Base-by-base conservation (phyloP, 2,329 filamentous ascomycete species). In the Pseudopyrenochaeta lycopersici region DNA sequence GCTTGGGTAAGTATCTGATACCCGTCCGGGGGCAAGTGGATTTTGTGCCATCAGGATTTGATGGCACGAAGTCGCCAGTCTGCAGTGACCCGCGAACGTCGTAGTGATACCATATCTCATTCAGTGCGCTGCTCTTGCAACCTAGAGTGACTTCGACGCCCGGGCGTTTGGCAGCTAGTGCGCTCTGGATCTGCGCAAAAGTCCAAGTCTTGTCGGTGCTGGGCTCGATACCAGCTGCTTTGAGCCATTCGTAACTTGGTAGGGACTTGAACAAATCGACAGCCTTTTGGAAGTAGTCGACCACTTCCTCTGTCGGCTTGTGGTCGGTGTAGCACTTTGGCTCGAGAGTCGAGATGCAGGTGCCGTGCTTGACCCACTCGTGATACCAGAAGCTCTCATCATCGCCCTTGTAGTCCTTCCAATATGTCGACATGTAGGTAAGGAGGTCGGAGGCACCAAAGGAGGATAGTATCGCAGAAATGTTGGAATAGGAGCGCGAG, bases 301-400 rank as follows among this genome's bases (percentile, higher is more conserved):
- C 82, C 1, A 87, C 86, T 66, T 91, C 90, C 55, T 89, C 81
- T 10, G 83, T 84, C 0, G 82, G 74, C 49, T 80, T 74, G 65
- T 84, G 83, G 50, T 82, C 76, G 32, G 78, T 77, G 76, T 90
- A 91, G 80, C 89, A 91, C 17, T 76, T 67, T 0, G 87, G 83
- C 2, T 87, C 77, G 40, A 91, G 82, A 0, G 89, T 91, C 68
- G 85, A 87, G 66, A 91, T 86, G 76, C 89, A 91, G 11, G 88
- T 90, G 29, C 90, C 89, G 71, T 91, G 88, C 72, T 89, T 90
- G 72, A 82, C 81, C 84, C 87, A 91, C 69, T 91, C 88, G 74
- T 90, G 87, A 63, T 85, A 81, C 88, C 88, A 91, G 64, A 91
- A 85, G 10, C 76, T 76, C 63, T 88, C 83, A 60, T 89, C 84